phyloP scores from a whole-genome alignment of 2,329 filamentous ascomycete species.

The Mycosphaerella arachidis region DNA sequence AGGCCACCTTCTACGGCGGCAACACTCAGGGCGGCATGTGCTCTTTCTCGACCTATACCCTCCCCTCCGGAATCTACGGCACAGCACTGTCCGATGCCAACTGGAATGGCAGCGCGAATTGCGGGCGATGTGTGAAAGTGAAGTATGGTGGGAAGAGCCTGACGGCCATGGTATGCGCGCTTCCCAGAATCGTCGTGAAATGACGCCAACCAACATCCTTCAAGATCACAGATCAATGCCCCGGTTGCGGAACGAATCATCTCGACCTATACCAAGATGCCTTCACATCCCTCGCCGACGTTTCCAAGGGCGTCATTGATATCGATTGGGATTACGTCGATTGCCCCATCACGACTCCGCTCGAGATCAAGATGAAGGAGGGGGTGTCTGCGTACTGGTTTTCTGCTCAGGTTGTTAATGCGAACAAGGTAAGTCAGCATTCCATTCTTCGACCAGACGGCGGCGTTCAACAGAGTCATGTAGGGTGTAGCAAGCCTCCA shows the following conservation, averaged over 20 bases:
- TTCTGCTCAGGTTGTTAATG: conserved; percentile 61
- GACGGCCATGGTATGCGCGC: conserved; percentile 56
- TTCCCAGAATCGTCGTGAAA: neutral
- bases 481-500: conserved; percentile 17
- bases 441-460: neutral
- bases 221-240: conserved; percentile 55
- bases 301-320: conserved; percentile 46
- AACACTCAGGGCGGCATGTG: conserved; percentile 54
- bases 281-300: conserved; percentile 46
- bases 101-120: conserved; percentile 55
- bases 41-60: conserved; percentile 59
- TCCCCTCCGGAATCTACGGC: conserved; percentile 56
- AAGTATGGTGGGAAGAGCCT: conserved; percentile 50
- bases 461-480: neutral
- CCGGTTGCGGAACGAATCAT: conserved; percentile 50
- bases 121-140: conserved; percentile 59
- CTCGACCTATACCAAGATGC: conserved; percentile 53
- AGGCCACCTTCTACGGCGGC: conserved; percentile 27
- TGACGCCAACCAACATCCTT: conserved; percentile 1
- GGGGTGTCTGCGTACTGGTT: conserved; percentile 53
- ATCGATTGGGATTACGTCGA: conserved; percentile 48
- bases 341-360: conserved; percentile 49
- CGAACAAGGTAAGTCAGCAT: conserved; percentile 39
- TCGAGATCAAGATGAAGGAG: conserved; percentile 52
- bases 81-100: conserved; percentile 57